phyloP scores from a whole-genome alignment of 2,329 filamentous ascomycete genomes.

The Colletotrichum sojae region DNA sequence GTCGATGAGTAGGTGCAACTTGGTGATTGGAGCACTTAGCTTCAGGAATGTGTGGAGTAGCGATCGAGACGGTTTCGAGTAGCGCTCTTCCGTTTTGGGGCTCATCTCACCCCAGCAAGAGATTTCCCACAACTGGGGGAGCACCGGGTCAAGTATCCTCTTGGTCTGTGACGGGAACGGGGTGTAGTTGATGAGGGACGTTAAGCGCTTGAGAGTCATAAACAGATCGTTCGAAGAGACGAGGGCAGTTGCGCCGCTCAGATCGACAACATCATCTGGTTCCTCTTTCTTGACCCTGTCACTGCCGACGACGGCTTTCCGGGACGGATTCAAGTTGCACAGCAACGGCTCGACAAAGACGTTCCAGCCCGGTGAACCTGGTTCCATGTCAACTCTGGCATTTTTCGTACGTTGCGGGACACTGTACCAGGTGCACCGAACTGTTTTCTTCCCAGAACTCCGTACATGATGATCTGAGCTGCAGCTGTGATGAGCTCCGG shows the following conservation, averaged over 20 bases:
- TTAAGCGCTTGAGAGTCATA: slow-evolving; percentile 67
- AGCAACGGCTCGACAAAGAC: slow-evolving; percentile 73
- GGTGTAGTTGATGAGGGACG: slow-evolving; percentile 71
- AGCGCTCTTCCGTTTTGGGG: slow-evolving; percentile 52
- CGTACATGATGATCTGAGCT: slow-evolving; percentile 75
- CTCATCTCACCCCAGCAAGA: slow-evolving; percentile 63
- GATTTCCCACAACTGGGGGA: slow-evolving; percentile 75
- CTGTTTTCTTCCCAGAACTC: slow-evolving; percentile 74
- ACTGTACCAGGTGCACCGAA: slow-evolving; percentile 72
- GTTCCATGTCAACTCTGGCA: neutral
- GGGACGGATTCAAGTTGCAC: slow-evolving; percentile 62
- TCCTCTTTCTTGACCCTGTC: slow-evolving; percentile 40
- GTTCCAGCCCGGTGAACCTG: slow-evolving; percentile 73
- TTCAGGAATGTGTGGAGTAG: slow-evolving; percentile 71
- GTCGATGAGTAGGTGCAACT: slow-evolving; percentile 63
- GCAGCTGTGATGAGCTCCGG: slow-evolving; percentile 71
- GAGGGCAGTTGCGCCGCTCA: slow-evolving; percentile 59
- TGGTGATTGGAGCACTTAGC: slow-evolving; percentile 66
- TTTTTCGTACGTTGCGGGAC: slow-evolving; percentile 9
- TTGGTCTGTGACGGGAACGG: slow-evolving; percentile 77
- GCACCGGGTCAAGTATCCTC: slow-evolving; percentile 70
- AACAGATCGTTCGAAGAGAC: slow-evolving; percentile 64
- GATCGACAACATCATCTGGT: slow-evolving; percentile 59
- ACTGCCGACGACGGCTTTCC: slow-evolving; percentile 39
- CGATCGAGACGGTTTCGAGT: slow-evolving; percentile 61